phyloP scores from a whole-genome alignment of 1,284 basidiomycete species.

The Prillingera fragicola region DNA sequence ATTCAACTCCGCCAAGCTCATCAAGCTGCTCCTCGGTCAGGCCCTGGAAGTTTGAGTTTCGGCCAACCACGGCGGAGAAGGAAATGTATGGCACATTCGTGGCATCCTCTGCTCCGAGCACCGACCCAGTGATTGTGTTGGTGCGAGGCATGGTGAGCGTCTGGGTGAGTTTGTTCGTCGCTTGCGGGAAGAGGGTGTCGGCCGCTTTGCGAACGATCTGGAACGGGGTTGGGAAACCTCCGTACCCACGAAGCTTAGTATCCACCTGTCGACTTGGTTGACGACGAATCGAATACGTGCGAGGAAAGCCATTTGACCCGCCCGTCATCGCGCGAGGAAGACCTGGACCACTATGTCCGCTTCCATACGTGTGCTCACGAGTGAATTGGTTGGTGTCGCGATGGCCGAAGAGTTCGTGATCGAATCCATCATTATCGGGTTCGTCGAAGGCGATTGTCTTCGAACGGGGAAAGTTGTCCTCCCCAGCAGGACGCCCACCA shows the following conservation, averaged over 20 bases:
- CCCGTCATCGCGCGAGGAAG: slow-evolving; percentile 26
- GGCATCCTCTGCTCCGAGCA: slow-evolving; percentile 49
- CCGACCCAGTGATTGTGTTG: slow-evolving; percentile 57
- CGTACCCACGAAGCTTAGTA: slow-evolving; percentile 54
- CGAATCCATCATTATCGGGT: slow-evolving; percentile 29
- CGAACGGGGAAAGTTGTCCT: slow-evolving; percentile 52
- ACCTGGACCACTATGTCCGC: slow-evolving; percentile 15
- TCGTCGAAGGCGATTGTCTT: slow-evolving; percentile 58
- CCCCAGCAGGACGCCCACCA: not conserved
- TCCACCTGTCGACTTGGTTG: slow-evolving; percentile 37
- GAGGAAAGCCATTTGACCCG: slow-evolving; percentile 31
- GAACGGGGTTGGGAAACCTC: slow-evolving; percentile 82
- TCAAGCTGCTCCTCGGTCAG: slow-evolving; percentile 78
- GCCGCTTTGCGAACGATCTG: slow-evolving; percentile 55
- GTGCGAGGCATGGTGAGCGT: slow-evolving; percentile 70
- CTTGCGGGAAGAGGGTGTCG: slow-evolving; percentile 56
- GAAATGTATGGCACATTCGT: slow-evolving; percentile 70
- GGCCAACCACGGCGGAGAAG: slow-evolving; percentile 75
- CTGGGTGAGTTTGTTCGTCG: slow-evolving; percentile 55
- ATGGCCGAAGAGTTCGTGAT: slow-evolving; percentile 9
- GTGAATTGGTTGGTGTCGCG: no score
- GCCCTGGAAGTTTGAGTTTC: slow-evolving; percentile 79
- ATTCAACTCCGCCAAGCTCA: slow-evolving; percentile 91
- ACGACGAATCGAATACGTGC: slow-evolving; percentile 43
- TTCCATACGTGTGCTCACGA: no score